These are phyloP conservation scores for Penicillium aurantiogriseum DNA, from an alignment of 2,329 filamentous ascomycete species.

Conservation along the genomic window DNA sequence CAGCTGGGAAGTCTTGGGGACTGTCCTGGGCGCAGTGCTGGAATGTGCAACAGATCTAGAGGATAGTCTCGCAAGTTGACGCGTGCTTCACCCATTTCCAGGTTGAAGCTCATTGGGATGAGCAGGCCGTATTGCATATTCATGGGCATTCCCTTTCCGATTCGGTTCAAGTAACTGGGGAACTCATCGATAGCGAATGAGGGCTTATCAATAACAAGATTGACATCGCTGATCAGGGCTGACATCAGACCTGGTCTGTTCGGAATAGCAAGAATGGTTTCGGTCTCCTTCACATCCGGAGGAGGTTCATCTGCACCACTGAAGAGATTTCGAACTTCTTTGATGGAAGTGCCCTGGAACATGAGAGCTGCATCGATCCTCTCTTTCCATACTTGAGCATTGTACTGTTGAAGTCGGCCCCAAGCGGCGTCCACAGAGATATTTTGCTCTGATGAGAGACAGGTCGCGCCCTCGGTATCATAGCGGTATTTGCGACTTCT, in stretches of 20 bases:
- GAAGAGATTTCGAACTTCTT: slow-evolving; percentile 74
- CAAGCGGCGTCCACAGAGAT: slow-evolving; percentile 75
- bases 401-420: slow-evolving; percentile 71
- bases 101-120: slow-evolving; percentile 82
- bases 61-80: slow-evolving; percentile 92
- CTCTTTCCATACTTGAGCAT: slow-evolving; percentile 87
- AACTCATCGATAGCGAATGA: slow-evolving; percentile 81
- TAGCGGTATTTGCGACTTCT: slow-evolving; percentile 56
- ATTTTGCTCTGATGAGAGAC: slow-evolving; percentile 69
- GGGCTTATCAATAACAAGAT: slow-evolving; percentile 84
- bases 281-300: slow-evolving; percentile 76
- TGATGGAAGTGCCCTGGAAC: slow-evolving; percentile 70
- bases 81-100: slow-evolving; percentile 86
- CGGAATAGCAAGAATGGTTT: slow-evolving; percentile 82
- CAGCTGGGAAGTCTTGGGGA: slow-evolving; percentile 77
- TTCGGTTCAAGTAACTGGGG: slow-evolving; percentile 77
- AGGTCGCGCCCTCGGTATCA: slow-evolving; percentile 72
- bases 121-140: slow-evolving; percentile 89
- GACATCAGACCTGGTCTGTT: slow-evolving; percentile 81
- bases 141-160: slow-evolving; percentile 95
- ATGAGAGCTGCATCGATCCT: slow-evolving; percentile 76
- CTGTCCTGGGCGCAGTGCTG: slow-evolving; percentile 74
- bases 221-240: slow-evolving; percentile 76
- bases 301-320: slow-evolving; percentile 79
- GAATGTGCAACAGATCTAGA: slow-evolving; percentile 85